Base-by-base conservation (phyloP, 331 rosid species). In the Prunus yedoensis region DNA sequence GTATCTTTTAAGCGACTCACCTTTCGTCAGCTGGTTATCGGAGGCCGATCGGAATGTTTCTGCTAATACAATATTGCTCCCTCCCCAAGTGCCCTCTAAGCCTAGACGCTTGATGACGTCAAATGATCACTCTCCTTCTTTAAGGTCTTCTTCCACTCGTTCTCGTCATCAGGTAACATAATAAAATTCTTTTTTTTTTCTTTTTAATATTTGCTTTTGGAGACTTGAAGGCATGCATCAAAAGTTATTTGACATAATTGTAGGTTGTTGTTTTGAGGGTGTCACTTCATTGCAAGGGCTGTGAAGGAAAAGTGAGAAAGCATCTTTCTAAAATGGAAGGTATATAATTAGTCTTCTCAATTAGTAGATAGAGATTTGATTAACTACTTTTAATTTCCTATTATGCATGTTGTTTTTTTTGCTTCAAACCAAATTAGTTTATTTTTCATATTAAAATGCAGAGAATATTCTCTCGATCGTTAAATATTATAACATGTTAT, bases 321-420 rank as follows among this genome's bases (percentile, higher is more conserved):
- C 96, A 90, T 78, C 84, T 95, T 68, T 88, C 92, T 53, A 95
- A 89, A 88, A 95, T 95, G 97, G 92, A 95, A 89, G 99, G 99
- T 81, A 46, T 1, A 20, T 27, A 13, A 35, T 35, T n/a, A 27
- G 5, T 28, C 43, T 38, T 38, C 43, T 7, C 7, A 14, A 9
- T 62, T 62, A 35, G 7, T 10, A 51, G 56, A 8, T 57, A 49
- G 53, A 14, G 18, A 16, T 49, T 38, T 18, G 20, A 41, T 59
- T 23, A 16, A n/a, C 4, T 51, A 27, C 50, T 11, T 13, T 3
- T 20, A 11, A 21, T 57, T 57, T 57, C 63, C 6, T 57, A 57
- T 35, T 5, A 35, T 35, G 38, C 38, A 35, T 35, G 38, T 35
- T 35, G 8, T 35, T 35, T 35, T 35, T 5, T 35, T 35, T 35